These are phyloP conservation scores for Flaveria sonorensis DNA, from an alignment of 129 eudicot species.

Conservation along the genomic window DNA sequence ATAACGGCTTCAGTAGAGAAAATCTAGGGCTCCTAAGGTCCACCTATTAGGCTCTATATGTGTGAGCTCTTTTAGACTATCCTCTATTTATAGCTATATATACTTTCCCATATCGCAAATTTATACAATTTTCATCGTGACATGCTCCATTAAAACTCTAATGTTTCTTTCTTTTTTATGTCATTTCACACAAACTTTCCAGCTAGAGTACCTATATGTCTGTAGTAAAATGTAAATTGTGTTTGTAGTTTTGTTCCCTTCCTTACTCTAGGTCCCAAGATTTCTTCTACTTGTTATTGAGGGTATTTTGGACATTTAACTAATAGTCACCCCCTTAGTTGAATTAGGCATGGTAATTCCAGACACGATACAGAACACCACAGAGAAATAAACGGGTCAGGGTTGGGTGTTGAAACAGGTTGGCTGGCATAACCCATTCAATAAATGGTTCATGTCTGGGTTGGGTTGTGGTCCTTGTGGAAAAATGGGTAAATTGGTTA, in stretches of 20 bases:
- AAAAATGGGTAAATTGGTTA: background rate
- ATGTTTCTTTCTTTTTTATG: background rate
- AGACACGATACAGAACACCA: background rate
- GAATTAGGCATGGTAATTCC: background rate
- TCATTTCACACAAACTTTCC: background rate
- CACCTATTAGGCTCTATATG: background rate
- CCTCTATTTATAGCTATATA: background rate
- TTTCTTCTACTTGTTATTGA: slow-evolving; percentile 5
- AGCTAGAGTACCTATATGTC: slow-evolving; percentile 12
- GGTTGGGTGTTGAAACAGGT: background rate
- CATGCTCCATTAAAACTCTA: background rate
- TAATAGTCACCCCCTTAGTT: background rate
- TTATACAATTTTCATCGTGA: background rate
- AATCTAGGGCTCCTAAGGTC: background rate
- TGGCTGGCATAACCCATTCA: background rate
- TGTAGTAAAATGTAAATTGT: background rate
- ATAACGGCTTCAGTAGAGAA: too few relatives aligned
- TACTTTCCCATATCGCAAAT: background rate
- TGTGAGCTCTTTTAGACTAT: background rate
- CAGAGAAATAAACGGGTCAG: background rate
- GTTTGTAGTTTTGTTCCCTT: background rate
- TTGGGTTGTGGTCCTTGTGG: background rate
- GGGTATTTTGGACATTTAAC: slow-evolving; percentile 14
- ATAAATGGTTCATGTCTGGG: background rate
- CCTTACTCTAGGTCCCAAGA: background rate